These are phyloP conservation scores for Sordaria brevicollis DNA, from an alignment of 495 filamentous ascomycete species.

Conservation along the genomic window DNA sequence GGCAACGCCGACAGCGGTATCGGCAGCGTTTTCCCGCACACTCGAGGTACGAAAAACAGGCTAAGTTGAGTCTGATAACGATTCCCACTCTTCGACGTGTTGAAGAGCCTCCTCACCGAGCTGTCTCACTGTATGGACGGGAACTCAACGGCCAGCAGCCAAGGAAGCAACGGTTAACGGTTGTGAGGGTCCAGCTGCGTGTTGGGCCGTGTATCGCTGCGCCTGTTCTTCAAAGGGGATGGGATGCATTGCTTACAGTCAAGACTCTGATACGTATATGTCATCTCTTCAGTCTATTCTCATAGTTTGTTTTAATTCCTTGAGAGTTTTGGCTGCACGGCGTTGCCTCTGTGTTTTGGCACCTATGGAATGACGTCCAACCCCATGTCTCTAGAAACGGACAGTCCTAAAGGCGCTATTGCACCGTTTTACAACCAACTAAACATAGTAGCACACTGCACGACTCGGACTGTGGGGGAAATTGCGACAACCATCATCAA, in stretches of 20 bases:
- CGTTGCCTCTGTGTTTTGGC: background rate
- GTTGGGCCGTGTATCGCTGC: background rate
- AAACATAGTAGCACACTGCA: background rate
- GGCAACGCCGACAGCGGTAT: background rate
- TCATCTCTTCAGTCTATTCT: background rate
- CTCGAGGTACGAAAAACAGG: background rate
- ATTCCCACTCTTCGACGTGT: background rate
- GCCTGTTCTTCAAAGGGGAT: background rate
- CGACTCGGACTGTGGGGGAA: background rate
- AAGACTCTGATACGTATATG: background rate
- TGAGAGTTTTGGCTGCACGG: background rate
- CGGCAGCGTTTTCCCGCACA: background rate
- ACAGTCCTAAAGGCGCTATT: background rate
- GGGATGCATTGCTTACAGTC: background rate
- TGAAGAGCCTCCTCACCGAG: background rate
- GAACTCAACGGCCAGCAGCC: background rate
- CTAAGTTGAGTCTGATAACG: background rate
- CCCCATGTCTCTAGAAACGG: background rate
- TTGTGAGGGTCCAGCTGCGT: background rate
- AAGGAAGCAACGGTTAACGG: background rate
- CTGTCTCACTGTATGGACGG: background rate
- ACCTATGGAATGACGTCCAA: background rate
- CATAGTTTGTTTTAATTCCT: background rate
- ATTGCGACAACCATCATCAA: background rate
- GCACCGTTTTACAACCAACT: background rate